Percentiles rank a stretch among this genome's conserved stretches.
phyloP scores from a whole-genome alignment of 805 yeast genomes.

The Lipomyces yamadae region DNA sequence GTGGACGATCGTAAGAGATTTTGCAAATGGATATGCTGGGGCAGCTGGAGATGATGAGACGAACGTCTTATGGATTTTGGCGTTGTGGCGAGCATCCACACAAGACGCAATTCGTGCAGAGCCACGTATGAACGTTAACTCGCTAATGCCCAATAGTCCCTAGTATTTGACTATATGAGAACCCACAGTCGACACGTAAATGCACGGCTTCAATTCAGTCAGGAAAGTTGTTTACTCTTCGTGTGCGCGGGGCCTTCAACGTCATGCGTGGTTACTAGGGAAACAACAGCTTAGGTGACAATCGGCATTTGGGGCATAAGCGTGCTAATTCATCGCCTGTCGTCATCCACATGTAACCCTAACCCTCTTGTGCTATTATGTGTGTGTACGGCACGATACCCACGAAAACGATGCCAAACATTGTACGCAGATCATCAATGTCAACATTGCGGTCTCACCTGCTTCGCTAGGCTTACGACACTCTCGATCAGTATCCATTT shows the following conservation, averaged over 20 bases:
- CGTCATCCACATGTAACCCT: too few species aligned
- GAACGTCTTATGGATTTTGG: neutral
- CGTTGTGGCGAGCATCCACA: neutral
- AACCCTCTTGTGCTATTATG: too few species aligned
- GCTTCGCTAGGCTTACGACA: neutral
- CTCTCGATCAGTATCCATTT: neutral
- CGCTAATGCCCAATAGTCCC: neutral
- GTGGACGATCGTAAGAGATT: neutral
- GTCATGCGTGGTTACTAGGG: neutral
- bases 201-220: neutral
- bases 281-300: neutral
- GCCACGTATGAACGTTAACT: neutral
- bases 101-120: neutral
- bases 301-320: constrained; percentile 1
- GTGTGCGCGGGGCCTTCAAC: neutral
- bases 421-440: neutral
- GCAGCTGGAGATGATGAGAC: neutral
- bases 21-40: neutral
- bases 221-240: neutral
- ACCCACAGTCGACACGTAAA: constrained; percentile 5
- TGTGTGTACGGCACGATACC: neutral
- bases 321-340: neutral
- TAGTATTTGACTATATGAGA: neutral
- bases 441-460: neutral
- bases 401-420: neutral